Evolutionary conservation across 176 grass and related monocot species (phyloP), one percentile per base, ranked within the genome.

Genomic region (Paspalum notatum): DNA sequence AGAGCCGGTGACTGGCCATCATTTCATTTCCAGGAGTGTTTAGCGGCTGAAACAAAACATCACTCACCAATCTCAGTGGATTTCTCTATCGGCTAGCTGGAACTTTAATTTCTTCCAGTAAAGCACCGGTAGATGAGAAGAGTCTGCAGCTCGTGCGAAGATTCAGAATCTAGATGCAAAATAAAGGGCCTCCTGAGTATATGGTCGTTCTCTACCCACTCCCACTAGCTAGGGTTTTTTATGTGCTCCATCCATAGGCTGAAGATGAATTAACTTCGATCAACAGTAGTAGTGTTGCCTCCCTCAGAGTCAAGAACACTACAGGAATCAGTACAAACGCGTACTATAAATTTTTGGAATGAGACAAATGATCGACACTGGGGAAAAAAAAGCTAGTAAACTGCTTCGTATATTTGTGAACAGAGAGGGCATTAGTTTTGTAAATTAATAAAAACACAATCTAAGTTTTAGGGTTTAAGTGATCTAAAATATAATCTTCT

Each of bases 241-340:
- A 18, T 55, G n/a, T 56, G 14, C 61, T 40, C 44, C 25, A 5
- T 7, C 24, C 7, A 43, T 43, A 43, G 3, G 37, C 6, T 40
- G 62, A 18, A 18, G 56, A 32, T 20, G 47, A 18, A 32, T 32
- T 32, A 32, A 32, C 21, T 21, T 62, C 40, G 25, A 32, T 39
- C 26, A 9, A 21, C 40, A 37, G 52, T 32, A 3, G 32, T 32
- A 32, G 2, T 21, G 4, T 21, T 68, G 40, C 66, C 37, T 52
- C 38, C 21, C 66, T 71, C 65, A 12, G 63, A 73, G 46, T 51
- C 68, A 73, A 82, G 26, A 50, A 52, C 57, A 41, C 25, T 11
- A 24, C 12, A 50, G 1, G 18, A 41, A 24, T 5, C 1, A 7
- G n/a, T 5, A 61, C 58, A 27, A 7, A 61, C 10, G 32, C 32